These are phyloP conservation scores for Pythium graminicola DNA, from an alignment of 352 stramenopile genomes.

Conservation along the genomic window DNA sequence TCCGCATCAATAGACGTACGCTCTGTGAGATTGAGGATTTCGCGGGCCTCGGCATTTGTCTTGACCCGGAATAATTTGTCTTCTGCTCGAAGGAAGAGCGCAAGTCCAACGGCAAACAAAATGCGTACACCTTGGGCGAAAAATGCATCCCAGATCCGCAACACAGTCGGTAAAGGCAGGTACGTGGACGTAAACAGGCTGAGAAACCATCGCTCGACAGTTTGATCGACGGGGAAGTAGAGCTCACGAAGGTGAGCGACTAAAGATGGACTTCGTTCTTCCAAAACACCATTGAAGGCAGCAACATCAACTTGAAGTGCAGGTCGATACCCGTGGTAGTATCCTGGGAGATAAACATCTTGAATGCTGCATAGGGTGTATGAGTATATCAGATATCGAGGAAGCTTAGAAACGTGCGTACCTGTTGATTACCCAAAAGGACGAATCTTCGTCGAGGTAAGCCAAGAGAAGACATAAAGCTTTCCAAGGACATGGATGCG, in stretches of 20 bases:
- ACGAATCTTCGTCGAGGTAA: slow-evolving; percentile 72
- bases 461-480: slow-evolving; percentile 59
- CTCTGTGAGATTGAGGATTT: slow-evolving; percentile 47
- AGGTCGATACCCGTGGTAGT: slow-evolving; percentile 71
- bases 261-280: slow-evolving; percentile 49
- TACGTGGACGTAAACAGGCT: slow-evolving; percentile 63
- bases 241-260: slow-evolving; percentile 43
- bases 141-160: slow-evolving; percentile 75
- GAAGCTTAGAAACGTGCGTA: no score
- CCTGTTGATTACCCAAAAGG: slow-evolving; percentile 82
- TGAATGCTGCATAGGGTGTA: slow-evolving; percentile 51
- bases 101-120: slow-evolving; percentile 63
- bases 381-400: no score
- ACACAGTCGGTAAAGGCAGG: slow-evolving; percentile 66
- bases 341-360: slow-evolving; percentile 58
- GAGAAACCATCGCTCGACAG: slow-evolving; percentile 68
- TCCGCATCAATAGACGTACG: slow-evolving; percentile 64
- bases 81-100: slow-evolving; percentile 58
- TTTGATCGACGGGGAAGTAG: slow-evolving; percentile 43
- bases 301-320: slow-evolving; percentile 63
- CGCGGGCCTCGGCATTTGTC: slow-evolving; percentile 37
- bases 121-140: slow-evolving; percentile 65
- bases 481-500: slow-evolving; percentile 65
- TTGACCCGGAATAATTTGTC: slow-evolving; percentile 63
- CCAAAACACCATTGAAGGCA: slow-evolving; percentile 44